A percentile compares a stretch with the other conserved stretches of the same genome.
Evolutionary conservation across 768 basidiomycete species (phyloP).

Genomic region (Lactarius hengduanensis): DNA sequence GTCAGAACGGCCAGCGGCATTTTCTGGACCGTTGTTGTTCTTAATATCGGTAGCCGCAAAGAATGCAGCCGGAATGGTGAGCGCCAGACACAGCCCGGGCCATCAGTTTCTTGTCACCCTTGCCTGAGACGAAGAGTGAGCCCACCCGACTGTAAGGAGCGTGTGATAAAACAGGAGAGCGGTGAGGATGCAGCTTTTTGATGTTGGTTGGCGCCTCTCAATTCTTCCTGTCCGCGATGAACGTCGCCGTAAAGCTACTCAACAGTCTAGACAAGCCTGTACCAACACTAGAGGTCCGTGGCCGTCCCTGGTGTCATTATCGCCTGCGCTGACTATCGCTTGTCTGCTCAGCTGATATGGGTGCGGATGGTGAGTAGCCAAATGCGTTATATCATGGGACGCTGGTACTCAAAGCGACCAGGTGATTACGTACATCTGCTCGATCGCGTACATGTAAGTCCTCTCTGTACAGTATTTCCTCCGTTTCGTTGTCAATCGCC

Average conservation of each 20-base stretch:
- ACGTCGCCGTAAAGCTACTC: conserved; percentile 61
- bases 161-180: too few species aligned
- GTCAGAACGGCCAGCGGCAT: conserved; percentile 41
- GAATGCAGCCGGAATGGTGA: conserved; percentile 65
- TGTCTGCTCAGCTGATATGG: conserved; percentile 44
- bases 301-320: not conserved
- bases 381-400: not conserved
- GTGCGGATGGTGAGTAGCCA: conserved; percentile 53
- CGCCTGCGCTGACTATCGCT: not conserved
- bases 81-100: conserved; percentile 52
- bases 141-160: conserved; percentile 66
- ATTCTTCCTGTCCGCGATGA: conserved; percentile 60
- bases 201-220: conserved; percentile 57
- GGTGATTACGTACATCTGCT: conserved; percentile 53
- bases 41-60: conserved; percentile 57
- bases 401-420: conserved; percentile 29
- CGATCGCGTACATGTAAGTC: conserved; percentile 48
- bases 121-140: conserved; percentile 15
- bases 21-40: conserved; percentile 26
- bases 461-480: not conserved
- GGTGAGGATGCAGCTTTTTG: too few species aligned
- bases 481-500: not conserved
- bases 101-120: not conserved
- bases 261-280: conserved; percentile 57
- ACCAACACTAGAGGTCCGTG: conserved; percentile 39